A percentile compares a stretch with the other conserved stretches of the same genome.
Conservation (phyloP, 495 filamentous ascomycete genomes). For the Penicillium lagena region DNA sequence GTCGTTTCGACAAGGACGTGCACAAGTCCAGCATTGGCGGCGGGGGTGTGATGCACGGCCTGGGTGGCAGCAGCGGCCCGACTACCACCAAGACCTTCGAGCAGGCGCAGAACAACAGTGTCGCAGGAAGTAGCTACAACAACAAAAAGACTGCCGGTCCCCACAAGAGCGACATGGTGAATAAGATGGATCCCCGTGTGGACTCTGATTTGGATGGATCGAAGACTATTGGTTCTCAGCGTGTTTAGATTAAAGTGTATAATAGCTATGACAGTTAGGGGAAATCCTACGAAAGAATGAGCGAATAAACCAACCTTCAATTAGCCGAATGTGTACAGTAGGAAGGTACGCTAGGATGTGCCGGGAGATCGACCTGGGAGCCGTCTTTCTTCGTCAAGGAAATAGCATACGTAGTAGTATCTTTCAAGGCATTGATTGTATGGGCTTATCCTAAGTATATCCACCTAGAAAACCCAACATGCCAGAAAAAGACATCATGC, state of each 20-base stretch:
- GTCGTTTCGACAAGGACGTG: conserved; percentile 13
- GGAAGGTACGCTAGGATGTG: no score
- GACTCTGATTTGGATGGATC: conserved; percentile 18
- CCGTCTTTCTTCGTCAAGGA: no score
- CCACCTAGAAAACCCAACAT: no score
- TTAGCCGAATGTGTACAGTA: no score
- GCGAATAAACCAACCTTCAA: no score
- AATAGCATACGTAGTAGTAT: no score
- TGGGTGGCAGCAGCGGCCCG: conserved; percentile 4
- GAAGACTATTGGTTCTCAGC: conserved; percentile 12
- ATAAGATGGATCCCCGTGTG: conserved; percentile 44
- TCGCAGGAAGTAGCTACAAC: conserved; percentile 18
- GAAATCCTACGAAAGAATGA: no score
- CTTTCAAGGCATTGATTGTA: no score
- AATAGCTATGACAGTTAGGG: background rate
- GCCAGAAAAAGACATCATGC: background rate
- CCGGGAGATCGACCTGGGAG: no score
- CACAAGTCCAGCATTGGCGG: conserved; percentile 11
- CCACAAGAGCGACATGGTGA: conserved; percentile 44
- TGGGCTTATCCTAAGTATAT: no score
- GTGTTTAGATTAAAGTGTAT: conserved; percentile 6
- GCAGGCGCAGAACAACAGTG: conserved; percentile 7
- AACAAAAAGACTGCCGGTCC: conserved; percentile 18
- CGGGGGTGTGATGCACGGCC: conserved; percentile 5
- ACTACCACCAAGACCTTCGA: conserved; percentile 17